Base-by-base conservation (phyloP, 2,329 filamentous ascomycete genomes). In the Pseudocercospora eumusae region DNA sequence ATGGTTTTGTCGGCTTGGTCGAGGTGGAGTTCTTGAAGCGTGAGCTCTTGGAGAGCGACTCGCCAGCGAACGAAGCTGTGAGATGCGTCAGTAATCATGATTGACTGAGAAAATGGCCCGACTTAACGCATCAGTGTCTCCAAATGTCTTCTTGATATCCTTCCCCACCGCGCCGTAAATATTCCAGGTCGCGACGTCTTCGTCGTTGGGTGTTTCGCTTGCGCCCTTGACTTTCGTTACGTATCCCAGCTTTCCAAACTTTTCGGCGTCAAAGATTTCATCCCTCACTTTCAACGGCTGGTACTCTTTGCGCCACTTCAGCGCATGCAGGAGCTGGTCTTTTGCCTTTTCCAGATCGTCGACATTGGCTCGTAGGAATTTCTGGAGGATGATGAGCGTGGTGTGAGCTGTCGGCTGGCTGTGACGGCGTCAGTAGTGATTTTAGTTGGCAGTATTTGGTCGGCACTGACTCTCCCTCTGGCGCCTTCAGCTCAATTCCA, bases 321-420 rank as follows among this genome's bases (percentile, higher is more conserved):
- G 82, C 0, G 92, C 93, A 71, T 88, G 87, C 62, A 80, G 82
- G 49, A 98, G 85, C 79, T 97, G 93, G 59, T 88, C 85, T 73
- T 88, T 87, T 15, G 93, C 91, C 73, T 88, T 88, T 57, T 82
- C 81, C 6, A 91, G 75, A 71, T 96, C 87, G 64, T 88, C 88
- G 64, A 88, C 86, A 75, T 97, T 97, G 74, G 93, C 93, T 69
- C 93, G 91, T 60, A 98, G 85, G 79, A 93, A 97, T 81, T 97
- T 98, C 75, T 96, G 92, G 54, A 97, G 82, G 56, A 97, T 85
- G 70, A 96, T 88, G 74, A 90, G 88, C 53, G 90, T 92, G 59
- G 90, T 90, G 57, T 93, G 82, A 70, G 92, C 83, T 42, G 71
- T 68, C 15, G 70, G 68, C 62, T 70, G 47, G 23, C 66, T 69